A percentile compares a stretch with the other conserved stretches of the same genome.
Evolutionary conservation across 106 monocot species (phyloP).

Genomic region (Chionographis japonica): DNA sequence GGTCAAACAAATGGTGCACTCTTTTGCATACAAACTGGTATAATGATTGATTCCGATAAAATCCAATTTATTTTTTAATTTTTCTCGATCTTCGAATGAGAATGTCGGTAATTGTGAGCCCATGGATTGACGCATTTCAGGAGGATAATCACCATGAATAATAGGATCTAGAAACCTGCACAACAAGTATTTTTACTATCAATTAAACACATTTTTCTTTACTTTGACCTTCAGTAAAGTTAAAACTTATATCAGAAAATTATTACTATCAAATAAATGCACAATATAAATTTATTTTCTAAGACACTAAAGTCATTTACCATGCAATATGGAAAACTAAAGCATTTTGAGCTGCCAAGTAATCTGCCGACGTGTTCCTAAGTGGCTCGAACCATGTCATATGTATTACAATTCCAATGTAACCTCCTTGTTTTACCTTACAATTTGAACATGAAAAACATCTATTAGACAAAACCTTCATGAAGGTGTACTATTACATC

Average conservation of each 20-base stretch:
- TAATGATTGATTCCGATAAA: constrained; percentile 59
- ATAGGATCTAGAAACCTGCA: constrained; percentile 50
- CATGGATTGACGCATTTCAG: constrained; percentile 32
- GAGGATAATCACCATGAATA: constrained; percentile 39
- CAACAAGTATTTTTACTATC: too few relatives aligned
- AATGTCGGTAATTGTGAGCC: constrained; percentile 33
- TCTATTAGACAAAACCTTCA: too few relatives aligned
- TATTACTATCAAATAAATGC: too few relatives aligned
- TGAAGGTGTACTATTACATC: too few relatives aligned
- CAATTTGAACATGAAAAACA: too few relatives aligned
- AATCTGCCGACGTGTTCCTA: constrained; percentile 13
- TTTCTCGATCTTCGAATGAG: constrained; percentile 13
- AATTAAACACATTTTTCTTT: too few relatives aligned
- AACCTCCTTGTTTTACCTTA: constrained; percentile 36
- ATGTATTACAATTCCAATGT: constrained; percentile 33
- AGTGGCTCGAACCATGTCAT: constrained; percentile 30
- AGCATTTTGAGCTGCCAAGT: constrained; percentile 21
- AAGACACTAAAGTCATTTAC: constrained; percentile 6
- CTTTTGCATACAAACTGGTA: constrained; percentile 39
- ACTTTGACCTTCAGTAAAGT: too few relatives aligned
- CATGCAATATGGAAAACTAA: constrained; percentile 29
- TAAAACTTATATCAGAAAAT: too few relatives aligned
- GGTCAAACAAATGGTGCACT: constrained; percentile 29
- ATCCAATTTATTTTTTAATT: constrained; percentile 27
- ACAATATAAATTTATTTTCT: too few relatives aligned